Conservation (phyloP, 176 grass and related monocot species). For the Rhipidocladum racemiflorum region DNA sequence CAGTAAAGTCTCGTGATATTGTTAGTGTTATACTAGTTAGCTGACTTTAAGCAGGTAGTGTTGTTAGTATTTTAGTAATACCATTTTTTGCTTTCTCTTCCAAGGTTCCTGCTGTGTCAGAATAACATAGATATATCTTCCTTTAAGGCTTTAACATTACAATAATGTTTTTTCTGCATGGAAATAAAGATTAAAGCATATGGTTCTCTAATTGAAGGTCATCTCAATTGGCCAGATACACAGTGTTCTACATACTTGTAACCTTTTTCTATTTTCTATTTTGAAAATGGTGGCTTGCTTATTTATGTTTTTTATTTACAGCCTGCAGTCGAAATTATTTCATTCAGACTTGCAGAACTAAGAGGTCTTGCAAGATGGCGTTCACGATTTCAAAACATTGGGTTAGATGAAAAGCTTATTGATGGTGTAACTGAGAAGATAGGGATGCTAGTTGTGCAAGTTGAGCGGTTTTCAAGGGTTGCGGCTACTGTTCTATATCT, state of each 20-base stretch:
- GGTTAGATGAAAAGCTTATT: conserved; percentile 86
- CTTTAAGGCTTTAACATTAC: neutral
- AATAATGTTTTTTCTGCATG: conserved; percentile 12
- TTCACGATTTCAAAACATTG: conserved; percentile 74
- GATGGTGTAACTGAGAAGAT: conserved; percentile 75
- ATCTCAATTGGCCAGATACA: conserved; percentile 8
- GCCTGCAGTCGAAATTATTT: conserved; percentile 94
- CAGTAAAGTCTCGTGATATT: neutral
- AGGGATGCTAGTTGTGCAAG: conserved; percentile 90
- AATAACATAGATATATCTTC: neutral
- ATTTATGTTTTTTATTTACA: conserved; percentile 44
- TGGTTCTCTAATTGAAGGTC: conserved; percentile 14
- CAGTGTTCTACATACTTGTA: neutral
- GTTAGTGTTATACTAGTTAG: neutral
- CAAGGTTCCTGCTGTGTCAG: neutral
- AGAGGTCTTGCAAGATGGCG: conserved; percentile 91
- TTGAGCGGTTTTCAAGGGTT: conserved; percentile 85
- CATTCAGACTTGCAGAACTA: conserved; percentile 84
- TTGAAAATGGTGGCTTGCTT: neutral
- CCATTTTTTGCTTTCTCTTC: neutral
- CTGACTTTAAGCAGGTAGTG: conserved; percentile 2
- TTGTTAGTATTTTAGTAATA: neutral
- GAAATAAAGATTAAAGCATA: neutral
- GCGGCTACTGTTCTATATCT: conserved; percentile 65
- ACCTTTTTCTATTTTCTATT: neutral